These are phyloP conservation scores for Cladosporium sp. DNA, from an alignment of 2,329 filamentous ascomycete species.

Conservation along the genomic window DNA sequence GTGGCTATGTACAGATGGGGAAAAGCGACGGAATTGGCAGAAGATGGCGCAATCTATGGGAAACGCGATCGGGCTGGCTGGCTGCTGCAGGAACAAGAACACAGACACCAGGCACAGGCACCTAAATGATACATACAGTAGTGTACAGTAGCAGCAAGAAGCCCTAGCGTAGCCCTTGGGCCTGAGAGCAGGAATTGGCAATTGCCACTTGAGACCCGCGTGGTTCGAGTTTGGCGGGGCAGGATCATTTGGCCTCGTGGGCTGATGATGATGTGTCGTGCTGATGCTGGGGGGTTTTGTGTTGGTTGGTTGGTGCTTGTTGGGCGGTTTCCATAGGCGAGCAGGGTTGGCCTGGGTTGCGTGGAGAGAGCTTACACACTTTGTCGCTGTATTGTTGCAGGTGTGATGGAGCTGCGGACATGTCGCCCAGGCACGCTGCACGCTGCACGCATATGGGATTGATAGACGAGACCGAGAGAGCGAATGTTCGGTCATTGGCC, in stretches of 20 bases:
- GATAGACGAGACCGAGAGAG: background rate
- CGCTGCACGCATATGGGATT: background rate
- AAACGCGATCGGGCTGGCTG: constrained; percentile 1
- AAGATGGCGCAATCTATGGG: constrained; percentile 12
- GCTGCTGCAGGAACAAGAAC: background rate
- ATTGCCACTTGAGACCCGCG: background rate
- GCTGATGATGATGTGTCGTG: background rate
- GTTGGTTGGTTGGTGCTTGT: background rate
- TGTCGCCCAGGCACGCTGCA: background rate
- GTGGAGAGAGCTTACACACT: background rate
- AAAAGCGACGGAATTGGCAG: background rate
- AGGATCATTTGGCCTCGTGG: constrained; percentile 5
- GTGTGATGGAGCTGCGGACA: background rate
- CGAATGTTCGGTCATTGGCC: background rate
- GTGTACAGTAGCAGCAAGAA: background rate
- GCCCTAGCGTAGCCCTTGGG: background rate
- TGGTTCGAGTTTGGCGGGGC: background rate
- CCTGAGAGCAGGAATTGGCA: background rate
- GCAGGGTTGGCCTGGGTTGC: background rate
- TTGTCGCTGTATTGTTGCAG: background rate
- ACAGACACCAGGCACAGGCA: background rate
- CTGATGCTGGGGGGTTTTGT: background rate
- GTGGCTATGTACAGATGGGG: background rate
- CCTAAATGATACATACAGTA: background rate
- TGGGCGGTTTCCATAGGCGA: background rate